phyloP scores from a whole-genome alignment of 768 basidiomycete genomes.

The Daedalea quercina region DNA sequence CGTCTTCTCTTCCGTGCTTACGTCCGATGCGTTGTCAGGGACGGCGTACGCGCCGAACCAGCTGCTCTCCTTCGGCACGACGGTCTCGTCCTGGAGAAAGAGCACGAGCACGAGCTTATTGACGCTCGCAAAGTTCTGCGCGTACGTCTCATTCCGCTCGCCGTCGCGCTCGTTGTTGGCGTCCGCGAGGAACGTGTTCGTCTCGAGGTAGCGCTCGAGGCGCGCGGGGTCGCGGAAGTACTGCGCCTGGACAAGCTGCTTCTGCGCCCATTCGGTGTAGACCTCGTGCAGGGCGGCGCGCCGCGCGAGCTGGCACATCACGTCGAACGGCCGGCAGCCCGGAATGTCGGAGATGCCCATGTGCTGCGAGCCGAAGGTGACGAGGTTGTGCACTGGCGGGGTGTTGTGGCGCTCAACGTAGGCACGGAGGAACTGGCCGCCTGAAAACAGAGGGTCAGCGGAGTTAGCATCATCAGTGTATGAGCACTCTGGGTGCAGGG shows the following conservation, averaged over 20 bases:
- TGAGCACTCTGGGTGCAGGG: too few relatives aligned
- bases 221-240: slow-evolving; percentile 75
- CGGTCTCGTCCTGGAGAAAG: slow-evolving; percentile 69
- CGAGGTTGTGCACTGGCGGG: slow-evolving; percentile 72
- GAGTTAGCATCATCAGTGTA: too few relatives aligned
- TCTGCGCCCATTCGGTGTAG: slow-evolving; percentile 72
- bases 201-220: slow-evolving; percentile 47
- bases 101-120: slow-evolving; percentile 65
- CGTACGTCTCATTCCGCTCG: slow-evolving; percentile 53
- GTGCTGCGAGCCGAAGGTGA: slow-evolving; percentile 85
- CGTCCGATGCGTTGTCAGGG: slow-evolving; percentile 20
- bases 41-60: slow-evolving; percentile 78
- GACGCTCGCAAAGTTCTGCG: slow-evolving; percentile 51
- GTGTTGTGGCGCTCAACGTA: slow-evolving; percentile 72
- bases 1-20: slow-evolving; percentile 17
- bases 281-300: slow-evolving; percentile 47
- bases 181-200: slow-evolving; percentile 61
- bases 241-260: slow-evolving; percentile 78
- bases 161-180: slow-evolving; percentile 74
- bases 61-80: slow-evolving; percentile 76
- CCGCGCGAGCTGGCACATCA: slow-evolving; percentile 64
- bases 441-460: slow-evolving; percentile 26
- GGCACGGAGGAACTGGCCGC: slow-evolving; percentile 83
- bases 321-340: slow-evolving; percentile 52
- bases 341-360: slow-evolving; percentile 82